A percentile compares a stretch with the other conserved stretches of the same genome.
Evolutionary conservation across 768 basidiomycete species (phyloP).

Genomic region (Boletus rubescentipes): DNA sequence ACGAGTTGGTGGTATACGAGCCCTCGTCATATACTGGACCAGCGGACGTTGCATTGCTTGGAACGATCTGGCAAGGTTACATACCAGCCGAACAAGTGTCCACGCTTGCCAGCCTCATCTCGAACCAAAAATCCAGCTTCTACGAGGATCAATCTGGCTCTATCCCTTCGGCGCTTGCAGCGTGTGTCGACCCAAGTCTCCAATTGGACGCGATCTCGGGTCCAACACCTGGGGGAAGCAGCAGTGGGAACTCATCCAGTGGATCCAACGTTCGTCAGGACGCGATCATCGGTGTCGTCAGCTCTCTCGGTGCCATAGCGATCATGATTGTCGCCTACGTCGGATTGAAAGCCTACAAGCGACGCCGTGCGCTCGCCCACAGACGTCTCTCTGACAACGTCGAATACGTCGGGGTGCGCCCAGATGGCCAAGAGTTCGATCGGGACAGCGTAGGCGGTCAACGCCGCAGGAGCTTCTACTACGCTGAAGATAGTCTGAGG

Average conservation of each 20-base stretch:
- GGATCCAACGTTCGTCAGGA: slow-evolving; percentile 56
- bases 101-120: slow-evolving; percentile 63
- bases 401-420: slow-evolving; percentile 43
- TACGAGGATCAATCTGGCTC: slow-evolving; percentile 51
- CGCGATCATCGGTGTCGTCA: slow-evolving; percentile 90
- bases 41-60: slow-evolving; percentile 47
- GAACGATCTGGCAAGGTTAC: slow-evolving; percentile 72
- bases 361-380: slow-evolving; percentile 68
- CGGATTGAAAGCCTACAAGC: slow-evolving; percentile 64
- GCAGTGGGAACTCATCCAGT: slow-evolving; percentile 22
- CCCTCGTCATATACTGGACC: slow-evolving; percentile 55
- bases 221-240: slow-evolving; percentile 31
- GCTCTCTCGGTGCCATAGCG: slow-evolving; percentile 76
- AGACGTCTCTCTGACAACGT: slow-evolving; percentile 62
- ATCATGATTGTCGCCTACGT: slow-evolving; percentile 72
- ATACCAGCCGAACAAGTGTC: slow-evolving; percentile 58
- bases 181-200: slow-evolving; percentile 69
- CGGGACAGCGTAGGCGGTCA: slow-evolving; percentile 72
- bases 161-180: slow-evolving; percentile 58
- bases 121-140: slow-evolving; percentile 56
- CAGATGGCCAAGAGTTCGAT: slow-evolving; percentile 73
- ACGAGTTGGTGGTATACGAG: slow-evolving; percentile 68
- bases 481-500: slow-evolving; percentile 78
- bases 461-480: slow-evolving; percentile 80
- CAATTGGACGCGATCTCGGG: slow-evolving; percentile 48